These are phyloP conservation scores for Leersia perrieri DNA, from an alignment of 176 grass and related monocot species.

Conservation along the genomic window DNA sequence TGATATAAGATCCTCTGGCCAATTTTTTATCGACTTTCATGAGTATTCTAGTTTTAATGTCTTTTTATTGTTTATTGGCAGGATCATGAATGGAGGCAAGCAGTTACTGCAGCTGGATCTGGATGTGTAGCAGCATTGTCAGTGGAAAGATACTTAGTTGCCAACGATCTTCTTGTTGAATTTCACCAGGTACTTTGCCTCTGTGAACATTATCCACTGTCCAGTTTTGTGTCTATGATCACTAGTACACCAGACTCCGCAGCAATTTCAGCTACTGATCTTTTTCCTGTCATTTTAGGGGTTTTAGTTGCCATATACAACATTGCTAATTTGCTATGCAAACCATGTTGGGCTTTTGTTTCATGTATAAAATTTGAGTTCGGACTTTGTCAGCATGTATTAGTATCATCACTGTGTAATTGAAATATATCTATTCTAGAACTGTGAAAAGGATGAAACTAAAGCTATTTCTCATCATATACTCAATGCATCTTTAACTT, in stretches of 20 bases:
- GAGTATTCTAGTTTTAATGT: slow-evolving; percentile 12
- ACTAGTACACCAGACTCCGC: not conserved
- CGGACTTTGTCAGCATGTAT: slow-evolving; percentile 17
- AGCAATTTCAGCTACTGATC: not conserved
- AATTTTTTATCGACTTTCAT: not conserved
- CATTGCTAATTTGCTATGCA: not conserved
- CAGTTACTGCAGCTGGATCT: slow-evolving; percentile 93
- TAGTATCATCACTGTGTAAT: not conserved
- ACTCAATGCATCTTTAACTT: not conserved
- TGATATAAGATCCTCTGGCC: not conserved
- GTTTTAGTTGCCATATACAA: not conserved
- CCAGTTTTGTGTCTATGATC: not conserved
- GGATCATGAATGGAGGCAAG: slow-evolving; percentile 99
- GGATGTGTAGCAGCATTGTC: slow-evolving; percentile 95
- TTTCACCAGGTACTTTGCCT: slow-evolving; percentile 83
- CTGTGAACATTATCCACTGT: not conserved
- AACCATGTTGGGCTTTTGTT: not conserved
- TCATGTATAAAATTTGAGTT: slow-evolving; percentile 2
- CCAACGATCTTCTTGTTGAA: slow-evolving; percentile 87
- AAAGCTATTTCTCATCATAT: not conserved
- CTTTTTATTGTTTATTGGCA: slow-evolving; percentile 23
- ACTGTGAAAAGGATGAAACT: not conserved
- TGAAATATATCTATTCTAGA: not conserved
- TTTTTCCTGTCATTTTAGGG: not conserved
- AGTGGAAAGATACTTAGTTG: slow-evolving; percentile 95